Conservation (phyloP, 257 asterid species). For the Gentiana dahurica region DNA sequence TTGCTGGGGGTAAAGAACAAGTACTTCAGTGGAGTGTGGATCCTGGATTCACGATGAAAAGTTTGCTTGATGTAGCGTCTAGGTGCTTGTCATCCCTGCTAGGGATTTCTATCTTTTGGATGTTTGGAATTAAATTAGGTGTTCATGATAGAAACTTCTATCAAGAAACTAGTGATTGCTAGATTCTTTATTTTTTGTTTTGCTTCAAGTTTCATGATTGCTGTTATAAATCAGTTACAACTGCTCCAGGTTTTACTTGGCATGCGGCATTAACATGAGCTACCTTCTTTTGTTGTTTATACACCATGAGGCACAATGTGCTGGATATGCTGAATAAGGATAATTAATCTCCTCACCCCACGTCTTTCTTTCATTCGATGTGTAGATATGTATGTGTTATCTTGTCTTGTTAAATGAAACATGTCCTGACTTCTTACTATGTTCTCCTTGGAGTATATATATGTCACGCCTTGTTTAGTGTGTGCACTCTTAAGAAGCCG, state of each 20-base stretch:
- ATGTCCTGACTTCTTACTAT: too few relatives aligned
- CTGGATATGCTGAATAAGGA: background rate
- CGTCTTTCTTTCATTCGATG: too few relatives aligned
- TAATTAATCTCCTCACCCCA: background rate
- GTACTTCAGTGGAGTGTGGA: slow-evolving; percentile 77
- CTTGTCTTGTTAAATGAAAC: too few relatives aligned
- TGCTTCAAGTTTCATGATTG: background rate
- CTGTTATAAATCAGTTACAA: background rate
- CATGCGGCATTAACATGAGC: background rate
- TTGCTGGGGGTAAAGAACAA: slow-evolving; percentile 88
- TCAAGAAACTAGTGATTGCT: background rate
- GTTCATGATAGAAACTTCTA: too few relatives aligned
- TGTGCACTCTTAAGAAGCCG: too few relatives aligned
- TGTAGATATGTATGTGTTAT: too few relatives aligned
- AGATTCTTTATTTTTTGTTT: background rate
- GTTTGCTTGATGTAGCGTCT: slow-evolving; percentile 93
- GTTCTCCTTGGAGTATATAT: too few relatives aligned
- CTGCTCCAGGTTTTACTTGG: background rate
- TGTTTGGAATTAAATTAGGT: background rate
- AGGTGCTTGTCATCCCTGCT: slow-evolving; percentile 33
- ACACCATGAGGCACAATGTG: background rate
- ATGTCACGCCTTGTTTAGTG: too few relatives aligned
- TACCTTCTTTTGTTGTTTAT: background rate
- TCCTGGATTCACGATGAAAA: slow-evolving; percentile 77
- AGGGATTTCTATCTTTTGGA: background rate